phyloP scores from a whole-genome alignment of 2,329 filamentous ascomycete genomes.

The Zalaria sp. region DNA sequence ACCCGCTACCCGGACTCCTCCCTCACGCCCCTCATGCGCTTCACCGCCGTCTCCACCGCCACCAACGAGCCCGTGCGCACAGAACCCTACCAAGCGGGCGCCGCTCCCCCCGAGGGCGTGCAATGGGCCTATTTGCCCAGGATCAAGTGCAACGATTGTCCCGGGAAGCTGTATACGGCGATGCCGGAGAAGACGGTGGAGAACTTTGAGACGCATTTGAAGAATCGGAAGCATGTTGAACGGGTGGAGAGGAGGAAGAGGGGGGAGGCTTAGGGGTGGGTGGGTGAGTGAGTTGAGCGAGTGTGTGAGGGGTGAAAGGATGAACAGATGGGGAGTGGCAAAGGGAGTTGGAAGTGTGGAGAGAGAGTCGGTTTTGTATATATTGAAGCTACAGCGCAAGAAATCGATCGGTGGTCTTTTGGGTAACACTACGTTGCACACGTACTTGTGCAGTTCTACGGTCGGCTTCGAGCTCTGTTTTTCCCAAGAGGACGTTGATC shows the following conservation, averaged over 20 bases:
- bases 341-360: too few relatives aligned
- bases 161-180: slow-evolving; percentile 85
- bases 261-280: background rate
- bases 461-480: too few relatives aligned
- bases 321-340: too few relatives aligned
- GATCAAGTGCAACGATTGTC: slow-evolving; percentile 85
- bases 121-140: slow-evolving; percentile 76
- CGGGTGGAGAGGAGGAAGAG: slow-evolving; percentile 10
- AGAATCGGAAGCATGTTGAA: slow-evolving; percentile 56
- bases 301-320: too few relatives aligned
- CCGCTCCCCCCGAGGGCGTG: slow-evolving; percentile 45
- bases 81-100: slow-evolving; percentile 24
- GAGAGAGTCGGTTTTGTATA: too few relatives aligned
- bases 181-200: slow-evolving; percentile 71
- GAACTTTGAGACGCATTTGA: slow-evolving; percentile 87
- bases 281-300: too few relatives aligned
- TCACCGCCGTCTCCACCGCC: slow-evolving; percentile 61
- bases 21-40: slow-evolving; percentile 87
- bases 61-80: slow-evolving; percentile 51
- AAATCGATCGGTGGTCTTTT: too few relatives aligned
- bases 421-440: too few relatives aligned
- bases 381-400: too few relatives aligned
- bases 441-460: too few relatives aligned
- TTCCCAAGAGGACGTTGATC: too few relatives aligned
- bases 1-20: slow-evolving; percentile 60